A percentile compares a stretch with the other conserved stretches of the same genome.
Conservation (phyloP, 2,329 filamentous ascomycete genomes). For the Paraphoma sp. region DNA sequence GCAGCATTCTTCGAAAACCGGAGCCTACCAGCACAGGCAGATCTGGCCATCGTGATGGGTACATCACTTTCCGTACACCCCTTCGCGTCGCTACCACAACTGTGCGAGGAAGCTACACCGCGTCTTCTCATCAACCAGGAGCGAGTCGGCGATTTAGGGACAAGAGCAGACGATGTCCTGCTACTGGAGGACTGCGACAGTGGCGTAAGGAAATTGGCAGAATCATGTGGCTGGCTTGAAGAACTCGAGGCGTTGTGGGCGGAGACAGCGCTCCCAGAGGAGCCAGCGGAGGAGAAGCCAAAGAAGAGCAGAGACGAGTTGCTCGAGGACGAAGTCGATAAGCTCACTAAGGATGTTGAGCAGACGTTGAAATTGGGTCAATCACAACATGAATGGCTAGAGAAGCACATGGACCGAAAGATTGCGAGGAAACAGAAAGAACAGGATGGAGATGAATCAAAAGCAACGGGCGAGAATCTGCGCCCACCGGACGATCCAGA, state of each 20-base stretch:
- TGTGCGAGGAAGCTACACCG: constrained; percentile 68
- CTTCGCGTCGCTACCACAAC: constrained; percentile 79
- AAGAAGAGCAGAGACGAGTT: constrained; percentile 60
- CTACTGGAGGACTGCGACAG: constrained; percentile 82
- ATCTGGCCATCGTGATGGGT: constrained; percentile 84
- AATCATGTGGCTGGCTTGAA: constrained; percentile 81
- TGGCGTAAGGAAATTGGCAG: constrained; percentile 79
- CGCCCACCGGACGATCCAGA: constrained; percentile 10
- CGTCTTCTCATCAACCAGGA: constrained; percentile 89
- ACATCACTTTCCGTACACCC: constrained; percentile 88
- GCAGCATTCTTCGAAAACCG: constrained; percentile 67
- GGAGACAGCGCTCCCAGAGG: constrained; percentile 56
- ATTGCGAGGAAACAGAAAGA: constrained; percentile 26
- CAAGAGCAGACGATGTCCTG: constrained; percentile 81
- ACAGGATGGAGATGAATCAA: background rate
- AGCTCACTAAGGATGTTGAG: constrained; percentile 65
- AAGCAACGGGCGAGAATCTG: background rate
- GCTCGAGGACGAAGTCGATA: constrained; percentile 64
- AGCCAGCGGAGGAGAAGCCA: constrained; percentile 53
- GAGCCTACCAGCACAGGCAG: constrained; percentile 65
- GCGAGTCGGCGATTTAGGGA: constrained; percentile 78
- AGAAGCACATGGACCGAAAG: constrained; percentile 40
- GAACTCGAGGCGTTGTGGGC: constrained; percentile 83
- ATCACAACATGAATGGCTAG: constrained; percentile 42
- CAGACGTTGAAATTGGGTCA: constrained; percentile 53